Evolutionary conservation across 129 eudicot species (phyloP), one percentile per base, ranked within the genome.

Genomic region (Ambrosia trifida): DNA sequence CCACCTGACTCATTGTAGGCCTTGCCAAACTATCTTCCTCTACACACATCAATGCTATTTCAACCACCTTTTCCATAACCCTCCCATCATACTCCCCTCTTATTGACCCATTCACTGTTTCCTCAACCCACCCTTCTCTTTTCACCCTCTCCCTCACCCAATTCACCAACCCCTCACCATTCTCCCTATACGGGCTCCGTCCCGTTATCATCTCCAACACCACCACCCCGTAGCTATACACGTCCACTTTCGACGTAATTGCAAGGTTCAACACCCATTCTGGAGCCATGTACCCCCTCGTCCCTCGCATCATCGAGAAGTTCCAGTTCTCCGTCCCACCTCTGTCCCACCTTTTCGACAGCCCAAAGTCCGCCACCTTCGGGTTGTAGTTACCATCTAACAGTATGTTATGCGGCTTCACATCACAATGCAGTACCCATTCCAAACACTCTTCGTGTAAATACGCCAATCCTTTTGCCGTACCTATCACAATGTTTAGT

Each of bases 1-100:
- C 74, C 17, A 78, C 82, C 20, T 62, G 80, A 9, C 84, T 80
- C 84, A 80, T 80, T 2, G 77, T 35, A 52, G 84, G 84, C 35
- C 84, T 80, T 28, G 73, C 68, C n/a, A 68, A 69, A 0, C 20
- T 74, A 14, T 75, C 77, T 51, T 80, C 84, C 66, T 74, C 80
- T 0, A 24, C 66, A 52, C 84, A 80, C 8, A 63, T 68, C 44
- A 80, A 5, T 3, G 74, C 82, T 16, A 66, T 74, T 33, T 18
- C 31, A 19, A 78, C 78, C n/a, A 78, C 0, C 6, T 43, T 46
- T n/a, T 78, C 54, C 69, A 72, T 46, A 2, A 2, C 16, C 0
- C 2, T 43, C 17, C 7, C 11, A 32, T 78, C 69, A 72, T 44
- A 72, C n/a, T 72, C 41, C 0, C 62, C 74, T 3, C 9, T 30